Evolutionary conservation across 768 basidiomycete genomes (phyloP).

Genomic region (Exidia glandulosa): DNA sequence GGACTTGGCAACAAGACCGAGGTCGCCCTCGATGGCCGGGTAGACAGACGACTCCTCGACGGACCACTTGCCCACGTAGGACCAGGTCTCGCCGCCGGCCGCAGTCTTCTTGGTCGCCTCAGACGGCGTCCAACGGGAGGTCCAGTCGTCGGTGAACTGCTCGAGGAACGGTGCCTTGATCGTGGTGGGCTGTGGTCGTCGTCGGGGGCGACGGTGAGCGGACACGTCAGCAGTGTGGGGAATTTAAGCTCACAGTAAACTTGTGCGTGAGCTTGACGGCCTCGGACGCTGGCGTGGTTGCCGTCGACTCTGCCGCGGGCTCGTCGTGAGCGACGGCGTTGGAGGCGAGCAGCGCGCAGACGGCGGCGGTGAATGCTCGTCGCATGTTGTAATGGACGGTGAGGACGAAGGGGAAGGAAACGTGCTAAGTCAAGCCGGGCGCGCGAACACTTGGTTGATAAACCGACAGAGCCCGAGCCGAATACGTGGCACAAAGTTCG

Average conservation of each 20-base stretch:
- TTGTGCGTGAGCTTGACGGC: conserved; percentile 25
- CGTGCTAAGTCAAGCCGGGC: too few relatives aligned
- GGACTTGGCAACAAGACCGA: conserved; percentile 88
- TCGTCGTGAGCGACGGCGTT: background rate
- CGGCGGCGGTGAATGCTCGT: background rate
- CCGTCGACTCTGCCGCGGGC: background rate
- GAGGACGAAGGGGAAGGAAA: background rate
- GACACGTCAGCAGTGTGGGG: background rate
- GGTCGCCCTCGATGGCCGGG: conserved; percentile 72
- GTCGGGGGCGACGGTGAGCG: conserved; percentile 1
- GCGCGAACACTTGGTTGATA: conserved; percentile 6
- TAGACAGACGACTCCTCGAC: conserved; percentile 74
- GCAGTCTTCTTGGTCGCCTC: conserved; percentile 98
- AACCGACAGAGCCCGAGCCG: background rate
- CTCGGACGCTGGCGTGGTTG: background rate
- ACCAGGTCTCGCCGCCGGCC: conserved; percentile 90
- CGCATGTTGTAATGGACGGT: background rate
- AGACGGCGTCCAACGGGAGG: conserved; percentile 89
- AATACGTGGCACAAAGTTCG: background rate
- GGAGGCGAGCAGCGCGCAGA: background rate
- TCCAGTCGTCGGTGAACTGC: conserved; percentile 89
- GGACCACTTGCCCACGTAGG: conserved; percentile 94
- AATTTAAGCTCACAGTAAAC: conserved; percentile 47
- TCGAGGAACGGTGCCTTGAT: conserved; percentile 88
- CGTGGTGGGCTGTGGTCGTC: conserved; percentile 58